Conservation (phyloP, 2,329 filamentous ascomycete species). For the Fusarium sp. region DNA sequence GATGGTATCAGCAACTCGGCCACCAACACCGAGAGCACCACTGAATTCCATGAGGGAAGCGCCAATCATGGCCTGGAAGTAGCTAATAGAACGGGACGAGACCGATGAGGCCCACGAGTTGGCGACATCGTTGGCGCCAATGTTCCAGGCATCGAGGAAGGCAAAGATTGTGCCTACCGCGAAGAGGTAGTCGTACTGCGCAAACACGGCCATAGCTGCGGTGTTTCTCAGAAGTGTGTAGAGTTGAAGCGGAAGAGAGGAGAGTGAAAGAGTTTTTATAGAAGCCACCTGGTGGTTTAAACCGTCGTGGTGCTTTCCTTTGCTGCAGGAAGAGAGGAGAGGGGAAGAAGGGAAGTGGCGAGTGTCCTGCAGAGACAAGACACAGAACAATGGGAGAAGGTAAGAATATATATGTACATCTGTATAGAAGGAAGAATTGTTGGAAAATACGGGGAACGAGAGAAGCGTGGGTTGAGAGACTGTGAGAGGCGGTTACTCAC, state of each 20-base stretch:
- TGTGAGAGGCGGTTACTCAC: slow-evolving; percentile 3
- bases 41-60: slow-evolving; percentile 74
- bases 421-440: background rate
- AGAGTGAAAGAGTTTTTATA: background rate
- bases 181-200: slow-evolving; percentile 75
- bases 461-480: slow-evolving; percentile 1
- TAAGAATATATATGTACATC: slow-evolving; percentile 28
- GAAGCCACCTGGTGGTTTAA: slow-evolving; percentile 4
- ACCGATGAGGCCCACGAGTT: slow-evolving; percentile 84
- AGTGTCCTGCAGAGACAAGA: slow-evolving; percentile 21
- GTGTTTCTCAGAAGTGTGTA: slow-evolving; percentile 5
- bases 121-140: slow-evolving; percentile 78
- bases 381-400: slow-evolving; percentile 4
- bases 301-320: slow-evolving; percentile 11
- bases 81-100: slow-evolving; percentile 76
- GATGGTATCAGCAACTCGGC: slow-evolving; percentile 74
- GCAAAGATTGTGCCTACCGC: slow-evolving; percentile 77
- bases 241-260: background rate
- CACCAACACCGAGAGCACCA: slow-evolving; percentile 73
- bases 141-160: slow-evolving; percentile 78
- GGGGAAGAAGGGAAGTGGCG: slow-evolving; percentile 12
- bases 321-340: slow-evolving; percentile 11
- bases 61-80: slow-evolving; percentile 72
- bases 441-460: slow-evolving; percentile 2
- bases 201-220: slow-evolving; percentile 47